These are phyloP conservation scores for Gelatoporia subvermispora DNA, from an alignment of 768 basidiomycete genomes.

Conservation along the genomic window DNA sequence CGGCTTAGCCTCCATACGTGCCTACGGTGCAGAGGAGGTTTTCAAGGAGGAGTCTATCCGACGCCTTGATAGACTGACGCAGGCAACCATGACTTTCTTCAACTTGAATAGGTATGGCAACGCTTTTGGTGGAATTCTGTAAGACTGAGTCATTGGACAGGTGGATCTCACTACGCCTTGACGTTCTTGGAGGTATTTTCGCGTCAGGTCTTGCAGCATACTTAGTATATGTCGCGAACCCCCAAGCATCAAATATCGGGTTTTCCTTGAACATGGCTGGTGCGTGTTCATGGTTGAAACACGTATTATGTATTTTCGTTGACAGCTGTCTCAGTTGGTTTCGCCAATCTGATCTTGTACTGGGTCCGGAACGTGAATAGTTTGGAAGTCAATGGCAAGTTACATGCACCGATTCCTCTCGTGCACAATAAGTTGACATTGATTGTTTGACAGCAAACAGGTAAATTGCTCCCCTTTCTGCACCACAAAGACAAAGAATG, in stretches of 20 bases:
- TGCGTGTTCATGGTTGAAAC: slow-evolving; percentile 7
- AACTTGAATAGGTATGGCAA: slow-evolving; percentile 30
- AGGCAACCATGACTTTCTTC: slow-evolving; percentile 35
- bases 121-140: not conserved
- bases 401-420: not conserved
- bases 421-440: slow-evolving; percentile 23
- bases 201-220: slow-evolving; percentile 51
- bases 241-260: slow-evolving; percentile 38
- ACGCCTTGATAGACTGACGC: slow-evolving; percentile 42
- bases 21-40: slow-evolving; percentile 45
- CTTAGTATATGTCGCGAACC: slow-evolving; percentile 39
- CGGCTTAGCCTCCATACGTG: slow-evolving; percentile 39
- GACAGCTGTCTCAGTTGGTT: slow-evolving; percentile 34
- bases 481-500: too few species aligned
- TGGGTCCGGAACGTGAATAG: slow-evolving; percentile 40
- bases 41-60: slow-evolving; percentile 35
- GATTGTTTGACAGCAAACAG: slow-evolving; percentile 24
- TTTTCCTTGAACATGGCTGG: slow-evolving; percentile 54
- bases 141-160: slow-evolving; percentile 11
- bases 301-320: not conserved
- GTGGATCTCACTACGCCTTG: slow-evolving; percentile 46
- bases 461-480: slow-evolving; percentile 5
- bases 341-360: slow-evolving; percentile 51
- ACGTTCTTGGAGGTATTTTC: slow-evolving; percentile 54
- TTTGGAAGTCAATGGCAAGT: slow-evolving; percentile 40